A percentile compares a stretch with the other conserved stretches of the same genome.
Conservation (phyloP, 805 yeast genomes). For the Lachancea dasiensis region DNA sequence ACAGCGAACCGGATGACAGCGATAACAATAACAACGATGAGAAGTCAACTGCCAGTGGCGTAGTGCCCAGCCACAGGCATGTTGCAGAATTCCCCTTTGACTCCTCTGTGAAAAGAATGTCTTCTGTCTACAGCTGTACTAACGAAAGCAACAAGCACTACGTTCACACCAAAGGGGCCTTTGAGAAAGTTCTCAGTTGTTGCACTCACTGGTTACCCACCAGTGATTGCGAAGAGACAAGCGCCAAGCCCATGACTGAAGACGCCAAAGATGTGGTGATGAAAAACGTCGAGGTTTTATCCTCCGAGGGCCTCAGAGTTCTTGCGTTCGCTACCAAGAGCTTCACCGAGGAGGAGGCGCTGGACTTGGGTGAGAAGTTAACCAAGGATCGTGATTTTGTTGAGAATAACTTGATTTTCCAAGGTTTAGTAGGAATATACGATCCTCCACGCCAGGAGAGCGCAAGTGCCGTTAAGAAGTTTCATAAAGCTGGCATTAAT, state of each 20-base stretch:
- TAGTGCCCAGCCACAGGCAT: constrained; percentile 55
- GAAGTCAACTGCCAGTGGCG: background rate
- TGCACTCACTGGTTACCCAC: constrained; percentile 48
- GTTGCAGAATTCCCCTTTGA: constrained; percentile 78
- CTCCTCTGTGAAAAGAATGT: constrained; percentile 84
- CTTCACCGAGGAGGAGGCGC: constrained; percentile 29
- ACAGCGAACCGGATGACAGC: constrained; percentile 23
- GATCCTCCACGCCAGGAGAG: constrained; percentile 96
- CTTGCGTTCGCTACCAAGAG: constrained; percentile 60
- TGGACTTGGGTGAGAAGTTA: constrained; percentile 23
- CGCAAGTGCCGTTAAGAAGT: constrained; percentile 59
- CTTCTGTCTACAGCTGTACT: constrained; percentile 41
- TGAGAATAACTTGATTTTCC: constrained; percentile 62
- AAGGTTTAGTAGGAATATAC: constrained; percentile 89
- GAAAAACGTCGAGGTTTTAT: constrained; percentile 57
- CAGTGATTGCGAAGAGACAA: constrained; percentile 43
- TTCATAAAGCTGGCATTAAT: constrained; percentile 90
- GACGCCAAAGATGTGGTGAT: constrained; percentile 42
- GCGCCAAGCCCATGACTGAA: constrained; percentile 48
- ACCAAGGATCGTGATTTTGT: constrained; percentile 32
- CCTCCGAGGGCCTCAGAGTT: constrained; percentile 80
- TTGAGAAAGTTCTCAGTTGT: constrained; percentile 61
- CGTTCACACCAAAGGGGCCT: constrained; percentile 84
- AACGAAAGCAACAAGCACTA: constrained; percentile 48
- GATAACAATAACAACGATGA: constrained; percentile 19